Evolutionary conservation across 2,329 filamentous ascomycete genomes (phyloP).

Genomic region (Calonectria leucothoes): DNA sequence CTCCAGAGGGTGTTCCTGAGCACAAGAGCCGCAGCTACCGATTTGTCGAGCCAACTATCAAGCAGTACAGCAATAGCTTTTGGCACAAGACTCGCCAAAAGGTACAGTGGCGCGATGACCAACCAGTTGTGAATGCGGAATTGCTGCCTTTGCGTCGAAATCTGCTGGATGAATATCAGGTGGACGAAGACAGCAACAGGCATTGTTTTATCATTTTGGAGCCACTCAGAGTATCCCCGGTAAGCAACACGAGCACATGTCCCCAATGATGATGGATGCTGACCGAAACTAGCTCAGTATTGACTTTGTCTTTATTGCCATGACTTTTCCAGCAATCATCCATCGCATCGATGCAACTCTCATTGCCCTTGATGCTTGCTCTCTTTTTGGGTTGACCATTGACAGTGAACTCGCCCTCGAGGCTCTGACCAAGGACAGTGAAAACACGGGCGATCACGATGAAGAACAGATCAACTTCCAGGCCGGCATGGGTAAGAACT

Average conservation of each 20-base stretch:
- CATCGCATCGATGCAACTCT: conserved; percentile 85
- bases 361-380: conserved; percentile 81
- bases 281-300: conserved; percentile 68
- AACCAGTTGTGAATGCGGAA: conserved; percentile 85
- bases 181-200: conserved; percentile 58
- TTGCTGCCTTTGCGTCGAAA: conserved; percentile 84
- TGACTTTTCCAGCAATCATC: conserved; percentile 85
- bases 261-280: background rate
- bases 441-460: conserved; percentile 81
- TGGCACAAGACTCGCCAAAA: conserved; percentile 68
- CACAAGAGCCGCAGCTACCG: conserved; percentile 58
- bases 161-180: conserved; percentile 76
- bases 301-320: conserved; percentile 76
- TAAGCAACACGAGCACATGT: conserved; percentile 69
- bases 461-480: conserved; percentile 79
- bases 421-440: conserved; percentile 91
- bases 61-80: conserved; percentile 86
- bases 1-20: conserved; percentile 67
- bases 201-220: conserved; percentile 79
- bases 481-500: conserved; percentile 91
- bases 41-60: conserved; percentile 68
- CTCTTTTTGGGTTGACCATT: conserved; percentile 72
- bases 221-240: conserved; percentile 79
- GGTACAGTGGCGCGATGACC: conserved; percentile 70
- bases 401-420: conserved; percentile 80